Conservation (phyloP, 306 rosid species). For the Vigna trinervia region DNA sequence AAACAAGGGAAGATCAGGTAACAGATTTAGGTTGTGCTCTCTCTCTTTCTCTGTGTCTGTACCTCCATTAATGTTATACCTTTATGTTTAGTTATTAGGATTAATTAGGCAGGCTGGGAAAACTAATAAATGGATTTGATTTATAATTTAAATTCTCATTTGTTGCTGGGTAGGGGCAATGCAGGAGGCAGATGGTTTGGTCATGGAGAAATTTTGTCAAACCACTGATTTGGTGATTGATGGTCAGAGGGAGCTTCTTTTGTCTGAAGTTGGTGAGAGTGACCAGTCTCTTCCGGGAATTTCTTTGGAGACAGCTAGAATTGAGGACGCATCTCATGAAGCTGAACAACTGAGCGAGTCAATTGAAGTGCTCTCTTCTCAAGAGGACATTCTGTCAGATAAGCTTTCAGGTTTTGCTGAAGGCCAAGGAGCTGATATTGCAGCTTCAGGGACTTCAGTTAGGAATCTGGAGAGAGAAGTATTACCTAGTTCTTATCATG, state of each 20-base stretch:
- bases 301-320: constrained; percentile 46
- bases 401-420: constrained; percentile 45
- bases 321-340: constrained; percentile 46
- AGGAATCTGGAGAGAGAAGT: constrained; percentile 43
- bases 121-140: constrained; percentile 50
- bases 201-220: constrained; percentile 48
- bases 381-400: constrained; percentile 48
- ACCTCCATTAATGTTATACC: constrained; percentile 23
- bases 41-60: constrained; percentile 42
- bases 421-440: constrained; percentile 47
- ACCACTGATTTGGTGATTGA: constrained; percentile 50
- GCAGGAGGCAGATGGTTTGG: constrained; percentile 85
- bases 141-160: constrained; percentile 77
- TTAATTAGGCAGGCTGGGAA: constrained; percentile 46
- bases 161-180: constrained; percentile 91
- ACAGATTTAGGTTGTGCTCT: constrained; percentile 94
- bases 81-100: constrained; percentile 29
- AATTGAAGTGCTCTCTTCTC: constrained; percentile 54
- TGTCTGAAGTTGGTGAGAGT: constrained; percentile 44
- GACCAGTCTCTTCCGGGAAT: constrained; percentile 47
- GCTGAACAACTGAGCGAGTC: constrained; percentile 45
- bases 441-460: constrained; percentile 46
- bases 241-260: constrained; percentile 52
- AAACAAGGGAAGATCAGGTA: constrained; percentile 84
- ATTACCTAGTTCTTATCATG: constrained; percentile 40